Base-by-base conservation (phyloP, 2,329 filamentous ascomycete genomes). In the Ceratocystis variospora region DNA sequence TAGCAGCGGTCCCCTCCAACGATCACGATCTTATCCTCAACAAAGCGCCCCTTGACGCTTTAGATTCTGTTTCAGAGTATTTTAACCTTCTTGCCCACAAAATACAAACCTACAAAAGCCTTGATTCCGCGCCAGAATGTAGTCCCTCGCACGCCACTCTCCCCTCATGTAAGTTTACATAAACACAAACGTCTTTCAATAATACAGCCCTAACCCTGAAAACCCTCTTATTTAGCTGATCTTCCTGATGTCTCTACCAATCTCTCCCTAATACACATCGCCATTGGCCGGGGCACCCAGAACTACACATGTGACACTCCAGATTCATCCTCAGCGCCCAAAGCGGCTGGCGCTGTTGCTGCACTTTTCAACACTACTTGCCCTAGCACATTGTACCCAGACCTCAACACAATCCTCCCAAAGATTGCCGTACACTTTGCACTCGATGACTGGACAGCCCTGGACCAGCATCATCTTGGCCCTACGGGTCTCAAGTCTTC, bases 281-380 rank as follows among this genome's bases (percentile, higher is more conserved):
- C 88, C 73, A 79, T 96, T 69, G 93, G 93, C 72, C 87, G 90
- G 57, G 93, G 93, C 68, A 94, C 89, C 6, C 87, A 96, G 78
- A 96, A 96, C 81, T 97, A 96, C 79, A 95, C 90, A 63, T 96
- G 93, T 79, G 79, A 83, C 67, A 77, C 81, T 65, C 76, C 76
- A 69, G 82, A 87, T 71, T 73, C 82, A 1, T 82, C 81, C 2
- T 81, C 84, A 0, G 77, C 77, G 0, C 92, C 93, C 15, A 79
- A 78, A 8, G 80, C 86, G 19, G 75, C 79, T 62, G 93, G 93
- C 69, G 93, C 93, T 65, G 73, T 90, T 0, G 93, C 93, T 65
- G 86, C 84, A 0, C 88, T 97, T 71, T 96, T 89, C 85, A 91
- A 96, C 76, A 88, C 86, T 68, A 89, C 86, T 71, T 96, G 93